These are phyloP conservation scores for Paramecium tetraurelia DNA, from an alignment of 73 alveolate species.

Conservation along the genomic window DNA sequence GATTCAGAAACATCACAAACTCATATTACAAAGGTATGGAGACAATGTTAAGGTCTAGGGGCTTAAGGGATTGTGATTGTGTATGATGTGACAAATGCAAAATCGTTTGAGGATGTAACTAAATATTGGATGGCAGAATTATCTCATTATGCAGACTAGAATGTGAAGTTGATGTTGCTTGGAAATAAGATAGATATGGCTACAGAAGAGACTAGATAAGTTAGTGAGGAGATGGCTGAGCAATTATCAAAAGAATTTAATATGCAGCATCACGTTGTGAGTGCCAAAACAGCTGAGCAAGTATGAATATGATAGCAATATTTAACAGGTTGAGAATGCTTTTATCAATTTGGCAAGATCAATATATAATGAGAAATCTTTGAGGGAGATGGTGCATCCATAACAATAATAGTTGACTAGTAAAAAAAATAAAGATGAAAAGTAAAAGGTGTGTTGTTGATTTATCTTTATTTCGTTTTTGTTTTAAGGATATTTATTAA, in stretches of 20 bases:
- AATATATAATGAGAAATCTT: background rate
- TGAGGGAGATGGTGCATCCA: background rate
- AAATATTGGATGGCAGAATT: constrained; percentile 63
- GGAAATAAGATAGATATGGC: constrained; percentile 63
- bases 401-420: background rate
- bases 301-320: background rate
- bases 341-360: background rate
- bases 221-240: constrained; percentile 54
- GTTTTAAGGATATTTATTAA: background rate
- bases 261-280: background rate
- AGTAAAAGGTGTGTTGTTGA: background rate
- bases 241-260: background rate
- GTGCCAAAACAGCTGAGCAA: constrained; percentile 13
- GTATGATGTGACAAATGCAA: constrained; percentile 63
- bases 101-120: constrained; percentile 47
- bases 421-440: background rate
- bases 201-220: constrained; percentile 43
- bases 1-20: constrained; percentile 41
- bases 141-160: constrained; percentile 48
- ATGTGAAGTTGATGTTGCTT: constrained; percentile 17
- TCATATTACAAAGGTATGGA: constrained; percentile 45
- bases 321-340: background rate
- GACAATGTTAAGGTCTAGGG: background rate
- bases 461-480: constrained; percentile 18
- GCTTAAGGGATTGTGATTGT: constrained; percentile 17